Evolutionary conservation across 768 basidiomycete genomes (phyloP).

Genomic region (Hypholoma fasciculare): DNA sequence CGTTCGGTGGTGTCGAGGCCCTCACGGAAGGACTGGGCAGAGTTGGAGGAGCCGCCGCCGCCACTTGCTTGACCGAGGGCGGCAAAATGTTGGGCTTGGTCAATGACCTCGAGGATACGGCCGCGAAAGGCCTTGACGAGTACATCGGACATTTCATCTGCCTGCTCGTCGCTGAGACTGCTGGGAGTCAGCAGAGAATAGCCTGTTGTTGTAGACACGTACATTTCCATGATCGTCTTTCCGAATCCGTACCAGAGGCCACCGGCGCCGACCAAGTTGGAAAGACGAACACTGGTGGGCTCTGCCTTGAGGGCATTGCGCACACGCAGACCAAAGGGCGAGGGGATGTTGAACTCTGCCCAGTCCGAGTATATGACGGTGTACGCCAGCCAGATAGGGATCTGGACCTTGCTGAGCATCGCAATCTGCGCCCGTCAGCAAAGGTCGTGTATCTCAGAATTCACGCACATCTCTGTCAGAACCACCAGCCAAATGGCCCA

Average conservation of each 20-base stretch:
- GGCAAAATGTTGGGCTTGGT: constrained; percentile 89
- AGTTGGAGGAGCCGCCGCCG: constrained; percentile 50
- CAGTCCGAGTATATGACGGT: constrained; percentile 88
- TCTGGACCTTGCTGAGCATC: constrained; percentile 69
- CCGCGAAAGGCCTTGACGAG: constrained; percentile 74
- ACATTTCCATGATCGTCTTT: constrained; percentile 84
- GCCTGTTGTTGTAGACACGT: constrained; percentile 13
- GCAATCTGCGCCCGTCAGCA: constrained; percentile 56
- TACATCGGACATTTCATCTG: constrained; percentile 67
- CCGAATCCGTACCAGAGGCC: constrained; percentile 95
- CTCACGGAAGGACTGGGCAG: constrained; percentile 79
- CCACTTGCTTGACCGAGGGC: constrained; percentile 61
- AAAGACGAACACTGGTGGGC: constrained; percentile 79
- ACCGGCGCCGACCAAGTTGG: constrained; percentile 82
- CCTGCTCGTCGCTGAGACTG: constrained; percentile 78
- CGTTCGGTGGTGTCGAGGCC: constrained; percentile 92
- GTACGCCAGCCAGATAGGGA: constrained; percentile 92
- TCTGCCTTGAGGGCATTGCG: constrained; percentile 89
- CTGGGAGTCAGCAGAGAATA: background rate
- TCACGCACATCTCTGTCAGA: constrained; percentile 74
- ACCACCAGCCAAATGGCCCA: constrained; percentile 90
- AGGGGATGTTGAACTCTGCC: constrained; percentile 85
- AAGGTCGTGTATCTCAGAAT: background rate
- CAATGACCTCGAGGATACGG: constrained; percentile 77
- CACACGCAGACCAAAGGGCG: constrained; percentile 75